Percentiles rank a stretch among this genome's conserved stretches.
Conservation (phyloP, 352 stramenopile genomes). For the Phytophthora pisi region DNA sequence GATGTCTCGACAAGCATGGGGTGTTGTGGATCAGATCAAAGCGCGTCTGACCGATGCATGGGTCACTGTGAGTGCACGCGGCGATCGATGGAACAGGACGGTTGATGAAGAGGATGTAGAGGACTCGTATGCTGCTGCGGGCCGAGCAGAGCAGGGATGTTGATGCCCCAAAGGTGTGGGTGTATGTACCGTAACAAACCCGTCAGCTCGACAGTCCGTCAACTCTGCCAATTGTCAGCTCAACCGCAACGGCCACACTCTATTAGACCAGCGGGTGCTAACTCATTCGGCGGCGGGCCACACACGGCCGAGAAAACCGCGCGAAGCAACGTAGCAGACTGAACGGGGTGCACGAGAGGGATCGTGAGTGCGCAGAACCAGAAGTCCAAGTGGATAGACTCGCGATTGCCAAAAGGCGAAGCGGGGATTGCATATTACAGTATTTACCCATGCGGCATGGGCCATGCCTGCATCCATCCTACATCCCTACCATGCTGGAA, state of each 20-base stretch:
- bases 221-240: too few relatives aligned
- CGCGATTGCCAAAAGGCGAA: constrained; percentile 15
- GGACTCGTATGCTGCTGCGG: neutral
- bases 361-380: neutral
- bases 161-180: neutral
- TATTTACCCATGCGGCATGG: neutral
- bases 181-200: neutral
- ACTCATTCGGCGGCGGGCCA: neutral
- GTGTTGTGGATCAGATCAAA: neutral
- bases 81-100: neutral
- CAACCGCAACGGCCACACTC: neutral
- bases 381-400: constrained; percentile 18
- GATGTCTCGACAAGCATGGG: neutral
- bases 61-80: constrained; percentile 2
- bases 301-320: neutral
- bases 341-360: neutral
- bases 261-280: neutral
- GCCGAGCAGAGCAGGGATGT: neutral
- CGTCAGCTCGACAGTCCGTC: too few relatives aligned
- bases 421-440: constrained; percentile 27
- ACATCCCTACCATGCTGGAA: neutral
- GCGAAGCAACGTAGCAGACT: neutral
- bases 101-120: constrained; percentile 34
- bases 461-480: neutral
- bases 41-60: neutral